Evolutionary conservation across 1,284 basidiomycete species (phyloP), one percentile per base, ranked within the genome.

Genomic region (Xerocomus alliaceus): DNA sequence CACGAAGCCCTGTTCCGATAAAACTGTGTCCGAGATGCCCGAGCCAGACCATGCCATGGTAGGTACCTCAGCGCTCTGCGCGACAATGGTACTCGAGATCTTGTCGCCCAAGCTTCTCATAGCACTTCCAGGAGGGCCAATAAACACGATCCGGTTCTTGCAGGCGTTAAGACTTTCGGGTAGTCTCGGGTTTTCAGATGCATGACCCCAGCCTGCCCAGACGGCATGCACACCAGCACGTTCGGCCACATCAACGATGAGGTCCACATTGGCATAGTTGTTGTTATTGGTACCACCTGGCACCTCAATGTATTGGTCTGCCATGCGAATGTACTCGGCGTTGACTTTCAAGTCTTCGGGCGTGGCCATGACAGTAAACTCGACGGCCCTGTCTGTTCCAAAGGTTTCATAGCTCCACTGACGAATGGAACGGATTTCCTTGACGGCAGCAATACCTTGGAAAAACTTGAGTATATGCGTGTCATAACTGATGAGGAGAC

Each of bases 331-430:
- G 80, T 99, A 99, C 77, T 99, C 97, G 45, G 97, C 97, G 75
- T 99, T 99, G 79, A 98, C 95, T 76, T 95, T 94, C 66, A 98
- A 83, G 82, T 99, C 97, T 77, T 99, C 97, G 32, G 97, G 97
- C 5, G 97, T 99, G 53, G 97, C 96, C 97, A 99, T 99, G 65
- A 98, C 97, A 48, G 95, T 97, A 83, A 99, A 99, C 78, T 99
- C 95, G 80, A 99, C 88, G 59, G 93, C 93, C 67, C 94, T 91
- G 77, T 99, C 97, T 58, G 90, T 89, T 63, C 97, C 97, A 78
- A 99, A 99, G 0, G 96, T 97, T 81, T 99, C 97, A 82, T 99
- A 99, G 69, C 94, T 95, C 97, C 97, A 99, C 88, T 98, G 97
- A 66, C 97, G 88, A 71, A 99, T 93, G 52, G 97, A 99, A 58